These are phyloP conservation scores for Zasmidium angulare DNA, from an alignment of 2,329 filamentous ascomycete genomes.

Conservation along the genomic window DNA sequence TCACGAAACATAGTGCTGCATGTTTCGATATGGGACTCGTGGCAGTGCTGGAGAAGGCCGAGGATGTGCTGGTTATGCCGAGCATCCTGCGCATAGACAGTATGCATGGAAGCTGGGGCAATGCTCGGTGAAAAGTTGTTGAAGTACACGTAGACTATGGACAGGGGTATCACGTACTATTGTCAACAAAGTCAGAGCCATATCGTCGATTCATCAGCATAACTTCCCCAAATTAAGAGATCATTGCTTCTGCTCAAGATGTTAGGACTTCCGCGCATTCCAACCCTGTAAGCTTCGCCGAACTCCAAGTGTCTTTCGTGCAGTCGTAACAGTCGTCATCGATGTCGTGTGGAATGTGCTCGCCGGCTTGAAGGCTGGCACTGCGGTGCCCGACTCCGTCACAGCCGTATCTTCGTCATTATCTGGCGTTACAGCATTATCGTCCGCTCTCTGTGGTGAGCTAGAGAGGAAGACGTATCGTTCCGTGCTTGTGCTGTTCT, in stretches of 20 bases:
- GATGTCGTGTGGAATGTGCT: conserved; percentile 46
- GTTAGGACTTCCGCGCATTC: conserved; percentile 20
- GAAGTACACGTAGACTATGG: too few species aligned
- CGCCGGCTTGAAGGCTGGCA: conserved; percentile 34
- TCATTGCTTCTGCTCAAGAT: neutral
- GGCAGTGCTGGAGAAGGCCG: conserved; percentile 45
- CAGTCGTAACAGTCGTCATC: conserved; percentile 34
- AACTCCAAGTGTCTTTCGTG: conserved; percentile 50
- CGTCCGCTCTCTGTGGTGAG: conserved; percentile 37
- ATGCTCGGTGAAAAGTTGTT: too few species aligned
- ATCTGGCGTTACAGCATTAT: conserved; percentile 3
- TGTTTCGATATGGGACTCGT: conserved; percentile 49
- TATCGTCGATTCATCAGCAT: too few species aligned
- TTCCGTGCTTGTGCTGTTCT: conserved; percentile 28
- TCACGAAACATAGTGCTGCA: conserved; percentile 43
- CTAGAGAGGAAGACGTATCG: conserved; percentile 52
- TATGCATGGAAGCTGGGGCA: too few species aligned
- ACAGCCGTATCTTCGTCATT: neutral
- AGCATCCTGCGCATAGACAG: conserved; percentile 48
- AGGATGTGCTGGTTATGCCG: conserved; percentile 45
- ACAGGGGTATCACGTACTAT: too few species aligned
- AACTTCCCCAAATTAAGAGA: too few species aligned
- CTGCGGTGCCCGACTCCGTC: neutral
- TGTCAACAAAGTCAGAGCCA: too few species aligned
- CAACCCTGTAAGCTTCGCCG: conserved; percentile 53